Evolutionary conservation across 1,284 basidiomycete genomes (phyloP).

Genomic region (Rhizoctonia solani): DNA sequence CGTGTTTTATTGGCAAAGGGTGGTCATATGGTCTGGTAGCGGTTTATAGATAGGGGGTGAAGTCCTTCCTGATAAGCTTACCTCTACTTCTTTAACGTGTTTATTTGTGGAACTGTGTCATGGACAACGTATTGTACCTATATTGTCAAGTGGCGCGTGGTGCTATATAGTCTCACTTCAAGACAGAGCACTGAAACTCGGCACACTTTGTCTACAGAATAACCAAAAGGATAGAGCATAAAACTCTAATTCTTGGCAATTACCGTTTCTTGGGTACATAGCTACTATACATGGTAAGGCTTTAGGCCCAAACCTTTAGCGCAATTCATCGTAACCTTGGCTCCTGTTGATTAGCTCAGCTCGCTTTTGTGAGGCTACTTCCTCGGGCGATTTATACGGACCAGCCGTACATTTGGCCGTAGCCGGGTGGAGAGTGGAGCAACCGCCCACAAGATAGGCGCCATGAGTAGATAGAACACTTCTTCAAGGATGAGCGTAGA

Average conservation of each 20-base stretch:
- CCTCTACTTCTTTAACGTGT: background rate
- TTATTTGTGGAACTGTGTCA: background rate
- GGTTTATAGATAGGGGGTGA: too few species aligned
- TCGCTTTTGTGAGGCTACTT: background rate
- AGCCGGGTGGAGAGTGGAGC: background rate
- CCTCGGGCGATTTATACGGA: too few species aligned
- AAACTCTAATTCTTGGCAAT: slow-evolving; percentile 4
- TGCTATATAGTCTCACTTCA: background rate
- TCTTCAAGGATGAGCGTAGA: background rate
- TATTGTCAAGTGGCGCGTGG: background rate
- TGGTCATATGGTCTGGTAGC: background rate
- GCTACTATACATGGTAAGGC: background rate
- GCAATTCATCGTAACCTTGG: background rate
- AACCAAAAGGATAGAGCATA: slow-evolving; percentile 23
- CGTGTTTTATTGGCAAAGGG: background rate
- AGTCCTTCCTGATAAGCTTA: too few species aligned
- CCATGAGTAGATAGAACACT: background rate
- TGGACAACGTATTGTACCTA: background rate
- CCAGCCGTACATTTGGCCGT: background rate
- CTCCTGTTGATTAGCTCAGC: slow-evolving; percentile 4
- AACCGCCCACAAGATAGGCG: too few species aligned
- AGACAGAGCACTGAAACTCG: background rate
- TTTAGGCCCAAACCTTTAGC: background rate
- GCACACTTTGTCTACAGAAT: slow-evolving; percentile 4
- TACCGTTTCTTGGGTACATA: background rate